Evolutionary conservation across 257 asterid genomes (phyloP).

Genomic region (Fraxinus anomala): DNA sequence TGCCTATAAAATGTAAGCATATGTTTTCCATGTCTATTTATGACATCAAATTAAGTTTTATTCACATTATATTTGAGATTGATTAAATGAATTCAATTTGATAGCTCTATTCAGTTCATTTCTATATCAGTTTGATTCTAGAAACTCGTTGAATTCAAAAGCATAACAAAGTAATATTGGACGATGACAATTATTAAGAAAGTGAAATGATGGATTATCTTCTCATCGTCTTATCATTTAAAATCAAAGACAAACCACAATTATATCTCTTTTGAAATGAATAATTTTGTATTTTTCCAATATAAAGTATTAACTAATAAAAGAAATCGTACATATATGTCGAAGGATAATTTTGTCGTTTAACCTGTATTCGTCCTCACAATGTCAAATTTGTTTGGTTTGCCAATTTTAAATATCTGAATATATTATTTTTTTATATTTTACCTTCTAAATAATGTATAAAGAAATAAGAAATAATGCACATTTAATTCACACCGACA

Average conservation of each 20-base stretch:
- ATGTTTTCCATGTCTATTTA: no score
- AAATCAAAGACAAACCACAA: background rate
- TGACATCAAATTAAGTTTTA: no score
- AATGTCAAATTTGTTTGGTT: background rate
- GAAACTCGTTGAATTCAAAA: background rate
- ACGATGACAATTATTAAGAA: background rate
- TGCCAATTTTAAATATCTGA: background rate
- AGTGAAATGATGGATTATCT: background rate
- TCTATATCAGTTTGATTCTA: no score
- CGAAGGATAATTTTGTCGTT: background rate
- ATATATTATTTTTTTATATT: background rate
- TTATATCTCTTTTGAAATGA: background rate
- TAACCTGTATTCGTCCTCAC: background rate
- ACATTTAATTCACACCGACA: background rate
- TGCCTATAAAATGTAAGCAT: background rate
- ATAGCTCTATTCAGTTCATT: no score
- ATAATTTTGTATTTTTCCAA: background rate
- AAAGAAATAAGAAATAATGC: background rate
- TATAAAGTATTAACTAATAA: background rate
- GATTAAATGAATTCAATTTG: no score
- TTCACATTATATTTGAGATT: no score
- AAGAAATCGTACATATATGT: background rate
- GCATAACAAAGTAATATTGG: background rate
- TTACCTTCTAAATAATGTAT: background rate
- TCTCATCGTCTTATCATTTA: background rate